phyloP scores from a whole-genome alignment of 192 early-diverging fungal species.

The Lunasporangiospora selenospora region DNA sequence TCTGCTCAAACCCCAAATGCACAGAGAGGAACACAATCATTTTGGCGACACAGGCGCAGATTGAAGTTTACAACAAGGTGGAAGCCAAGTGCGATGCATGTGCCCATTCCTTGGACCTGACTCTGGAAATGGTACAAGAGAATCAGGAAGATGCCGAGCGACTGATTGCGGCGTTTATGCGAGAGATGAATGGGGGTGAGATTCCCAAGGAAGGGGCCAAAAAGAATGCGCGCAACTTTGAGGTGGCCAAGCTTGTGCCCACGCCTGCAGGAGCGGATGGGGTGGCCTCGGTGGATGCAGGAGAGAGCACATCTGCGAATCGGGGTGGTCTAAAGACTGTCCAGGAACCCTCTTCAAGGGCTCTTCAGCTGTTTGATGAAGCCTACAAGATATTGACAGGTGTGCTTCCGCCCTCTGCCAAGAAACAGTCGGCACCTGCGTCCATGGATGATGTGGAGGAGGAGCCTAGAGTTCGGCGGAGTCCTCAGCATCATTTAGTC shows the following conservation, averaged over 20 bases:
- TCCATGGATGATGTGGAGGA: not conserved
- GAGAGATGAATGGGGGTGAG: conserved; percentile 27
- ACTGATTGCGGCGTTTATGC: conserved; percentile 13
- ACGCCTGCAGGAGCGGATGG: not conserved
- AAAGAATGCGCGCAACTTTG: conserved; percentile 31
- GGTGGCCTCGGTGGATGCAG: too few species aligned
- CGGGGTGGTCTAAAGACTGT: conserved; percentile 30
- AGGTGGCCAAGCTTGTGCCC: conserved; percentile 10
- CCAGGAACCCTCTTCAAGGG: conserved; percentile 17
- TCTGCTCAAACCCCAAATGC: conserved; percentile 21
- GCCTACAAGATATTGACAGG: conserved; percentile 27
- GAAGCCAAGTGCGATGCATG: conserved; percentile 17
- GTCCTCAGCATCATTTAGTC: conserved; percentile 13
- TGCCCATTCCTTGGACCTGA: conserved; percentile 5
- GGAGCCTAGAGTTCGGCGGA: conserved; percentile 4
- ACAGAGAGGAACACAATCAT: not conserved
- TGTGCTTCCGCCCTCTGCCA: not conserved
- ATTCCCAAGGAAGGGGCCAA: not conserved
- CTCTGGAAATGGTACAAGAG: conserved; percentile 35
- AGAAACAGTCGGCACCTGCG: not conserved
- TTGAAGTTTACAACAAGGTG: conserved; percentile 30
- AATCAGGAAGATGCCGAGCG: conserved; percentile 17
- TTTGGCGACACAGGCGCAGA: conserved; percentile 22
- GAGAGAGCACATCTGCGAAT: conserved; percentile 1
- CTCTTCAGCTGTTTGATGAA: conserved; percentile 12